Evolutionary conservation across 805 yeast genomes (phyloP).

Genomic region (Schwanniomyces pseudopolymorphus): DNA sequence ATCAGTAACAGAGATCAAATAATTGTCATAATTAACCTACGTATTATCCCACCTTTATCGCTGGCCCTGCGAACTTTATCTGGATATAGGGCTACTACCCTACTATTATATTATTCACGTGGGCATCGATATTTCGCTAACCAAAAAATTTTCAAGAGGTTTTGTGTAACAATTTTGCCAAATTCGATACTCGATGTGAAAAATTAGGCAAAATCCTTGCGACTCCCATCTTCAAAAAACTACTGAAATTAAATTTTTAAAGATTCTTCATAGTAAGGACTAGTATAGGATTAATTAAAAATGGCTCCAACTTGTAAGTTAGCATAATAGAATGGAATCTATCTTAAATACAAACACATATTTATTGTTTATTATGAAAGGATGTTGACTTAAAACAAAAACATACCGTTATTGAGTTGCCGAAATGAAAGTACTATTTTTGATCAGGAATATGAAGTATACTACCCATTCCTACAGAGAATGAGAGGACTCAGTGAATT

Average conservation of each 20-base stretch:
- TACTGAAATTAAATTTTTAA: constrained; percentile 3
- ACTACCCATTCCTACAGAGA: background rate
- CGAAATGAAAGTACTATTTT: background rate
- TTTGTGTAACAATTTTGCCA: constrained; percentile 5
- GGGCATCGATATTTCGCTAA: background rate
- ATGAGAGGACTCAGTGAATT: too few relatives aligned
- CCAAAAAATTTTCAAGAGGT: background rate
- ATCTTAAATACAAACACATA: background rate
- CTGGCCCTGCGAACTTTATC: background rate
- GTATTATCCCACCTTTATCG: background rate
- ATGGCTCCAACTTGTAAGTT: constrained; percentile 27
- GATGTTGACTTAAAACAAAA: background rate
- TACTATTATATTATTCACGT: background rate
- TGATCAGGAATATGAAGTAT: background rate
- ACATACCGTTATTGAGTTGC: background rate
- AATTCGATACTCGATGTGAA: constrained; percentile 2
- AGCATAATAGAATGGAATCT: background rate
- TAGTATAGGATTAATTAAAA: constrained; percentile 10
- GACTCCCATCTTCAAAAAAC: background rate
- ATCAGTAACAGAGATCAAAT: background rate
- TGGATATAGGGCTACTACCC: background rate
- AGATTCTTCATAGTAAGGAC: constrained; percentile 7
- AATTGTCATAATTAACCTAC: too few relatives aligned
- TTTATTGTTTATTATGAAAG: background rate
- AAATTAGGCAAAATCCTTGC: constrained; percentile 4